These are phyloP conservation scores for Musa schizocarpa DNA, from an alignment of 176 grass and related monocot species.

Conservation along the genomic window DNA sequence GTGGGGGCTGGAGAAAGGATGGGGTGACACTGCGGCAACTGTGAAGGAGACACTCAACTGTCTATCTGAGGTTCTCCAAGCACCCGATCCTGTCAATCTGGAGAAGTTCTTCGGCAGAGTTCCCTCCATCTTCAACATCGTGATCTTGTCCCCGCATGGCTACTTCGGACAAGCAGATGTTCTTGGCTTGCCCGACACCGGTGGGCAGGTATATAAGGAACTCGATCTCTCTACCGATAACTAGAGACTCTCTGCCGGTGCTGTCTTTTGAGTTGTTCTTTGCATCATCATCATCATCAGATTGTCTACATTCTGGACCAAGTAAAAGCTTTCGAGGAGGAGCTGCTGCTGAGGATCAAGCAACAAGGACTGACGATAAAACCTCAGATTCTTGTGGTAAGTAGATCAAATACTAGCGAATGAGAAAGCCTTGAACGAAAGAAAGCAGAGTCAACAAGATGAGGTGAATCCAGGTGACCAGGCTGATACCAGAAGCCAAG, in stretches of 20 bases:
- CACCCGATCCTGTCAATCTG: slow-evolving; percentile 78
- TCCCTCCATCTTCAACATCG: slow-evolving; percentile 65
- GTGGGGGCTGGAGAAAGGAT: slow-evolving; percentile 95
- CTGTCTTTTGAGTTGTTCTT: not conserved
- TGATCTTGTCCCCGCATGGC: slow-evolving; percentile 85
- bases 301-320: slow-evolving; percentile 97
- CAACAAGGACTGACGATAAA: slow-evolving; percentile 64
- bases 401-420: not conserved
- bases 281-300: slow-evolving; percentile 8
- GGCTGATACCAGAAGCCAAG: slow-evolving; percentile 87
- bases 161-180: slow-evolving; percentile 97
- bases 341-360: slow-evolving; percentile 80
- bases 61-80: slow-evolving; percentile 94
- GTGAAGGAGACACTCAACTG: slow-evolving; percentile 74
- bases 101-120: slow-evolving; percentile 84
- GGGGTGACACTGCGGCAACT: slow-evolving; percentile 73
- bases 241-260: no score
- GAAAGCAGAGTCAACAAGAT: slow-evolving; percentile 1
- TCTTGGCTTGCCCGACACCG: slow-evolving; percentile 94
- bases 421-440: not conserved
- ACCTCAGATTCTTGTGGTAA: slow-evolving; percentile 96
- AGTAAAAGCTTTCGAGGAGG: slow-evolving; percentile 89
- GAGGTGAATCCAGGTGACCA: slow-evolving; percentile 51
- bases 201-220: slow-evolving; percentile 52
- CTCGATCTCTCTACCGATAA: no score